Evolutionary conservation across 2,329 filamentous ascomycete species (phyloP).

Genomic region (Neopestalotiopsis clavispora): DNA sequence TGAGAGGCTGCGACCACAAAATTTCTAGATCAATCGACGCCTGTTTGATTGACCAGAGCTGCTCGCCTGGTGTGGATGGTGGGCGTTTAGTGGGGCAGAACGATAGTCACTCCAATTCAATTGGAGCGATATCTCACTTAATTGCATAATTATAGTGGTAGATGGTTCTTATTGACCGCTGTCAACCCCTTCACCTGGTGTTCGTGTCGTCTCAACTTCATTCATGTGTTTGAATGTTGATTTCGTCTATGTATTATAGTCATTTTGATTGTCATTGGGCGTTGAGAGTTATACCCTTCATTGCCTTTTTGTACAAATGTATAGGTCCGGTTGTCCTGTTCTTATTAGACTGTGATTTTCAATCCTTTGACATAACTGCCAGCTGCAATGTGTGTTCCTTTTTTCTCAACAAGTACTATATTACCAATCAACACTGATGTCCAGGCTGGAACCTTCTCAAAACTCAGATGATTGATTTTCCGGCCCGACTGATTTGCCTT

Average conservation of each 20-base stretch:
- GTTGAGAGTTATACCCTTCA: too few species aligned
- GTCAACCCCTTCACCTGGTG: too few species aligned
- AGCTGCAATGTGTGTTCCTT: too few species aligned
- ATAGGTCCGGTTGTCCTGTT: too few species aligned
- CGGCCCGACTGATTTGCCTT: background rate
- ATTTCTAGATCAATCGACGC: conserved; percentile 3
- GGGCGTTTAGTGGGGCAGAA: background rate
- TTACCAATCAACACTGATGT: background rate
- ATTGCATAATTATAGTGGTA: conserved; percentile 6
- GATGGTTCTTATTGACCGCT: background rate
- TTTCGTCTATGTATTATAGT: too few species aligned
- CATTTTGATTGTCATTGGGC: fast-evolving
- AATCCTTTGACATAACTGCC: too few species aligned
- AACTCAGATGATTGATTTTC: background rate
- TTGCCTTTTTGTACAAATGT: too few species aligned
- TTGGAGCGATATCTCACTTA: background rate
- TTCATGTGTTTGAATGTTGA: too few species aligned
- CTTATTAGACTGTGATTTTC: too few species aligned
- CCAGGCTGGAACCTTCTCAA: background rate
- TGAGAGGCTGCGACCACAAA: conserved; percentile 10
- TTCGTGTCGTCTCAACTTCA: too few species aligned
- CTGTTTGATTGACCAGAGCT: background rate
- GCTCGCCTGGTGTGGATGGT: background rate
- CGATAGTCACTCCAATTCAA: background rate
- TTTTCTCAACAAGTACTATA: too few species aligned